Base-by-base conservation (phyloP, 768 basidiomycete genomes). In the Lanmaoa rubissima region DNA sequence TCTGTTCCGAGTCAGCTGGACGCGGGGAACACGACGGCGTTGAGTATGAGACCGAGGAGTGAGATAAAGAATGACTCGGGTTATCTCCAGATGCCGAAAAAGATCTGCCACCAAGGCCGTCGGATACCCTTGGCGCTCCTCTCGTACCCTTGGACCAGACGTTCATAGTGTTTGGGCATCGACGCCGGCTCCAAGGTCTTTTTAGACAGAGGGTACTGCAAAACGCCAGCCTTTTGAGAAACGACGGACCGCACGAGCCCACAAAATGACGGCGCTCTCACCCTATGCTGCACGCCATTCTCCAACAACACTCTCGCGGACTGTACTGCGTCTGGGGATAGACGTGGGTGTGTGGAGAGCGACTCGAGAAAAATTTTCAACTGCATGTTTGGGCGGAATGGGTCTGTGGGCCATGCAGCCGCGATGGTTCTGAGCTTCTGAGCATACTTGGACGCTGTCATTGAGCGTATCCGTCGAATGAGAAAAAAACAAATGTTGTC, bases 91-190 rank as follows among this genome's bases (percentile, higher is more conserved):
- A 90, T 78, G 39, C 82, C 82, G 61, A 92, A 86, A 70, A 92
- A 88, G 42, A 87, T 74, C 69, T 92, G 90, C 90, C 90, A 92
- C 86, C 86, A 85, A 3, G 90, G 88, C 53, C 90, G 76, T 35
- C 80, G 80, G 43, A 90, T 87, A n/a, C 90, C 90, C 64, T 84
- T 76, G 12, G 83, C 80, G 62, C 87, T 88, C 73, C 87, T 88
- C 56, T 90, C 84, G 58, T 86, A 84, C 6, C 83, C 90, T 62
- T 89, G 87, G 1, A 83, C 77, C 10, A 93, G 79, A 26, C 87
- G 82, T 43, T 84, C 78, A 63, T 93, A 93, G 71, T 93, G 83
- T 50, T 77, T 73, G 28, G 90, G 89, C 71, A 81, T 82, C 6
- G 90, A 90, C 12, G 84, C 81, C 5, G 91, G 91, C 47, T 79